Conservation (phyloP, 2,329 filamentous ascomycete species). For the Penicillium sp. region DNA sequence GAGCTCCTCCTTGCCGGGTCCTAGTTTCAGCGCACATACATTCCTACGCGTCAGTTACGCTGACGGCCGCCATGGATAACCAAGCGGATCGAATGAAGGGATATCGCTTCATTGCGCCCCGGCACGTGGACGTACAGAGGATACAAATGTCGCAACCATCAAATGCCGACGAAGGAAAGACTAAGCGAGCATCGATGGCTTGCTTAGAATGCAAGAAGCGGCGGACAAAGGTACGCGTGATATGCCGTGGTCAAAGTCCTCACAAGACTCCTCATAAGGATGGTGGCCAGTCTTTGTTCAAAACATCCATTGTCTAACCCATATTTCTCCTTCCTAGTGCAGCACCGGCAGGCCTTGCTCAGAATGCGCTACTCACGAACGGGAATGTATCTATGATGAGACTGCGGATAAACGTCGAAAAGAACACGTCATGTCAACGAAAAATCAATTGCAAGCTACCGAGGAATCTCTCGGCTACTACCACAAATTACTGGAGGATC, state of each 20-base stretch:
- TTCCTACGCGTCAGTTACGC: too few species aligned
- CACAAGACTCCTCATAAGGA: neutral
- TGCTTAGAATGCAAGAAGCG: constrained; percentile 36
- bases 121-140: constrained; percentile 4
- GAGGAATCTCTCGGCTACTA: constrained; percentile 16
- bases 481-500: constrained; percentile 24
- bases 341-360: constrained; percentile 27
- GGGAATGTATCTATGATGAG: constrained; percentile 33
- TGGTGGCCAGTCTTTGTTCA: neutral
- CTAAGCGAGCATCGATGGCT: constrained; percentile 34
- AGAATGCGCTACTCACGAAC: constrained; percentile 30
- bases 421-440: constrained; percentile 24
- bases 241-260: too few species aligned
- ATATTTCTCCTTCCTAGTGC: constrained; percentile 22
- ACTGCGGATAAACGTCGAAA: constrained; percentile 35
- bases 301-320: neutral
- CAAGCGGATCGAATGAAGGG: constrained; percentile 4
- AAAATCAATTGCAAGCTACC: constrained; percentile 25
- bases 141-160: neutral
- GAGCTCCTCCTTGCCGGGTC: neutral
- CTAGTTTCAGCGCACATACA: neutral
- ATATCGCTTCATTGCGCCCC: constrained; percentile 12
- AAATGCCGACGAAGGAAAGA: constrained; percentile 27
- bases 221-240: constrained; percentile 31
- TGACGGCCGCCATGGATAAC: constrained; percentile 6